Percentiles rank a stretch among this genome's conserved stretches.
Conservation (phyloP, 2,329 filamentous ascomycete genomes). For the Venturia effusa region DNA sequence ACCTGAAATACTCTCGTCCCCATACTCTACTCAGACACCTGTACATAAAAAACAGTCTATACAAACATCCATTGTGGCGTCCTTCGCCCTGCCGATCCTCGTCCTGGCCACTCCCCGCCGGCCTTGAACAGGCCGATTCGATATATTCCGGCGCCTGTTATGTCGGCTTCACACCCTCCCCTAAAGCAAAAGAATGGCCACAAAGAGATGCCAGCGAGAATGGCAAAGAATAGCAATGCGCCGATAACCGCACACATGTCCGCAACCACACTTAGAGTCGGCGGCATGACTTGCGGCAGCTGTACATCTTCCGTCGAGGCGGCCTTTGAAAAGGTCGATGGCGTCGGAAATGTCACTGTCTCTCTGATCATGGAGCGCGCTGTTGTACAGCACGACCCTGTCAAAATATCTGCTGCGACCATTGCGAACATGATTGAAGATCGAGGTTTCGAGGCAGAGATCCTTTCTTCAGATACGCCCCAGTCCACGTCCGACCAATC, state of each 20-base stretch:
- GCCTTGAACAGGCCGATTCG: not conserved
- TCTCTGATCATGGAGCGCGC: slow-evolving; percentile 92
- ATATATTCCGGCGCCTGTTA: not conserved
- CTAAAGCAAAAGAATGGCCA: not conserved
- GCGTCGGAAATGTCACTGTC: slow-evolving; percentile 78
- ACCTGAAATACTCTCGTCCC: not conserved
- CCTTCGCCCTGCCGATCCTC: not conserved
- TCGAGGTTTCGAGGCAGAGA: slow-evolving; percentile 78
- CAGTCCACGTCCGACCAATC: slow-evolving; percentile 33
- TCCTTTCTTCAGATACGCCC: slow-evolving; percentile 72
- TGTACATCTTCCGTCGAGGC: slow-evolving; percentile 94
- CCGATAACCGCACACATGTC: slow-evolving; percentile 51
- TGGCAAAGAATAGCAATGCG: not conserved
- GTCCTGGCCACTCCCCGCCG: not conserved
- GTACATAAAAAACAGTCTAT: not conserved
- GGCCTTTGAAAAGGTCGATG: slow-evolving; percentile 72
- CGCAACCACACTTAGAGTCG: slow-evolving; percentile 82
- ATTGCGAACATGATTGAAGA: slow-evolving; percentile 84
- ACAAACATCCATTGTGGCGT: not conserved
- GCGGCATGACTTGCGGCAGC: slow-evolving; percentile 79
- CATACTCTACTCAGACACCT: not conserved
- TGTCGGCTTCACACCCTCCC: not conserved
- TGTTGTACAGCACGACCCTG: slow-evolving; percentile 82
- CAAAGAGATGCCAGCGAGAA: not conserved
- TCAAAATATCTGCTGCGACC: slow-evolving; percentile 59